Evolutionary conservation across 768 basidiomycete species (phyloP).

Genomic region (Phylloporus arenicola): DNA sequence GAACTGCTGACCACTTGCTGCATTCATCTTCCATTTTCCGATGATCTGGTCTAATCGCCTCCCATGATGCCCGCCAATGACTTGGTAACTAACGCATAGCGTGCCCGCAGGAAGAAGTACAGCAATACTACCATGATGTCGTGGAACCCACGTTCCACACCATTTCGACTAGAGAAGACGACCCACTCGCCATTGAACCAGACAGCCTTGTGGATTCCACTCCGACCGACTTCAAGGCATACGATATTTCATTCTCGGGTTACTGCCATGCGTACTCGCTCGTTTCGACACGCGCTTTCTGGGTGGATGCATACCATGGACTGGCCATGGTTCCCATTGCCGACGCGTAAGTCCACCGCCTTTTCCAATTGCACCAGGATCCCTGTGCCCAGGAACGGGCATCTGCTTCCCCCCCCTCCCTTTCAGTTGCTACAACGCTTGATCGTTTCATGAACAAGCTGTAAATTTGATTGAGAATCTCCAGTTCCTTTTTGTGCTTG

Average conservation of each 20-base stretch:
- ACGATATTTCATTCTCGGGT: conserved; percentile 22
- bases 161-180: conserved; percentile 3
- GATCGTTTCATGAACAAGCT: conserved; percentile 14
- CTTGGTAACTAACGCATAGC: conserved; percentile 16
- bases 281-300: conserved; percentile 78
- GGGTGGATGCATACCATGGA: conserved; percentile 76
- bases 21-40: conserved; percentile 7
- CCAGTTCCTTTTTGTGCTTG: conserved; percentile 6
- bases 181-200: neutral
- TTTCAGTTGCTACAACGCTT: conserved; percentile 11
- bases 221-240: conserved; percentile 1
- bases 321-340: conserved; percentile 82
- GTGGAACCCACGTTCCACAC: conserved; percentile 29
- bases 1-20: conserved; percentile 1
- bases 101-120: conserved; percentile 30
- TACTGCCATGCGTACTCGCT: conserved; percentile 44
- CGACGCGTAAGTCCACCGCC: conserved; percentile 54
- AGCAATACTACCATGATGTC: conserved; percentile 26
- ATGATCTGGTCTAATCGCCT: conserved; percentile 4
- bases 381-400: conserved; percentile 10
- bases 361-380: neutral
- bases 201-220: neutral
- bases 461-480: conserved; percentile 17
- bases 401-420: neutral
- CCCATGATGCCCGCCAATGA: conserved; percentile 5